Conservation (phyloP, 1,139 yeast species). For the Taphrina communis region DNA sequence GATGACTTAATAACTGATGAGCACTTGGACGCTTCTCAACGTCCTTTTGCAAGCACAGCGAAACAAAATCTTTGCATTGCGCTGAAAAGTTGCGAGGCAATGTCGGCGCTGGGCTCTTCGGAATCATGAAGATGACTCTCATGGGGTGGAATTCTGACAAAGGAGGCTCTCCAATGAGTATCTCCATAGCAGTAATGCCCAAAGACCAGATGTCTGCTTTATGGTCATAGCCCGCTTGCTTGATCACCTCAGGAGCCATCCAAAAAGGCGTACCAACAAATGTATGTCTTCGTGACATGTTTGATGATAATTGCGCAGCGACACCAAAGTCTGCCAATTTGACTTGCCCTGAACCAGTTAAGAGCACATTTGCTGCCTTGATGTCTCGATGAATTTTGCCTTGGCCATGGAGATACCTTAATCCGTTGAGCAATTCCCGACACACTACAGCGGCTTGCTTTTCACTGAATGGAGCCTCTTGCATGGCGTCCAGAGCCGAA, state of each 20-base stretch:
- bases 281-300: constrained; percentile 77
- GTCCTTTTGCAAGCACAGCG: constrained; percentile 67
- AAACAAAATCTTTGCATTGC: constrained; percentile 67
- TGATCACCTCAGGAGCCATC: constrained; percentile 98
- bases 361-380: constrained; percentile 79
- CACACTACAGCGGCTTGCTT: constrained; percentile 63
- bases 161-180: constrained; percentile 86
- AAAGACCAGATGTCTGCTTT: constrained; percentile 96
- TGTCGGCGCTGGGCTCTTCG: constrained; percentile 60
- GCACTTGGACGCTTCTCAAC: constrained; percentile 66
- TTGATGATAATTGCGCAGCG: constrained; percentile 82
- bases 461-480: constrained; percentile 66
- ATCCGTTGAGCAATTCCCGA: constrained; percentile 67
- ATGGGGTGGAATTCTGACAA: constrained; percentile 74
- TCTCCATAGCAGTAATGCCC: constrained; percentile 86
- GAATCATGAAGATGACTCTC: constrained; percentile 72
- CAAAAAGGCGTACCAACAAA: constrained; percentile 99
- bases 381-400: constrained; percentile 87
- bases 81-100: constrained; percentile 57
- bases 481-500: constrained; percentile 69
- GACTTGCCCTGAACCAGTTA: constrained; percentile 74
- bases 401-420: constrained; percentile 71
- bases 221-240: constrained; percentile 83
- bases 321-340: constrained; percentile 97
- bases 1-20: constrained; percentile 62